Conservation (phyloP, 495 filamentous ascomycete genomes). For the Neurospora africana region DNA sequence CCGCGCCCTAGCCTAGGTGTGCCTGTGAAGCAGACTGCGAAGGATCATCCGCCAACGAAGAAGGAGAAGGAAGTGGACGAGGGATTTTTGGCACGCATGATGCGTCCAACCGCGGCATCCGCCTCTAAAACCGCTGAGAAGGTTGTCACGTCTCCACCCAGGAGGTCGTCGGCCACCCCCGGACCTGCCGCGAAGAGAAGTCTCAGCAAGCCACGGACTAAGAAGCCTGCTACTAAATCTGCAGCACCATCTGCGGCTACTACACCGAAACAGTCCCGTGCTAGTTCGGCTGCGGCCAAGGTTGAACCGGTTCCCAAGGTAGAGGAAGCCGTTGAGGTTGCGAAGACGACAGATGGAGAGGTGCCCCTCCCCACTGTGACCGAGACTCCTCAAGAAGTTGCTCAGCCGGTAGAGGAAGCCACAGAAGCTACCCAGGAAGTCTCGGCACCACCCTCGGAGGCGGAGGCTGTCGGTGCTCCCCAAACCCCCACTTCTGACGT, state of each 20-base stretch:
- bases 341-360: constrained; percentile 1
- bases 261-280: constrained; percentile 3
- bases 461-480: background rate
- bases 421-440: constrained; percentile 14
- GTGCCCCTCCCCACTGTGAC: background rate
- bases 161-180: constrained; percentile 20
- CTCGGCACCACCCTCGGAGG: background rate
- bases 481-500: background rate
- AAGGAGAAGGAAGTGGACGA: constrained; percentile 49
- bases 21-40: constrained; percentile 32
- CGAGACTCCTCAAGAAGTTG: constrained; percentile 6
- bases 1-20: constrained; percentile 40
- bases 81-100: constrained; percentile 82
- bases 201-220: constrained; percentile 13
- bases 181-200: constrained; percentile 10
- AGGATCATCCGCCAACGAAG: constrained; percentile 31
- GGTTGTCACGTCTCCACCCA: constrained; percentile 31
- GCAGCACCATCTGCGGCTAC: background rate
- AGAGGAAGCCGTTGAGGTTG: constrained; percentile 14
- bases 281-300: constrained; percentile 7
- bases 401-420: constrained; percentile 21
- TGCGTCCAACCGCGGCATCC: constrained; percentile 75
- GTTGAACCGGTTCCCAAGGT: constrained; percentile 13
- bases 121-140: constrained; percentile 70
- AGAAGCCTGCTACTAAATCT: constrained; percentile 18